Conservation (phyloP, 2,329 filamentous ascomycete species). For the Xylariaceae sp. region DNA sequence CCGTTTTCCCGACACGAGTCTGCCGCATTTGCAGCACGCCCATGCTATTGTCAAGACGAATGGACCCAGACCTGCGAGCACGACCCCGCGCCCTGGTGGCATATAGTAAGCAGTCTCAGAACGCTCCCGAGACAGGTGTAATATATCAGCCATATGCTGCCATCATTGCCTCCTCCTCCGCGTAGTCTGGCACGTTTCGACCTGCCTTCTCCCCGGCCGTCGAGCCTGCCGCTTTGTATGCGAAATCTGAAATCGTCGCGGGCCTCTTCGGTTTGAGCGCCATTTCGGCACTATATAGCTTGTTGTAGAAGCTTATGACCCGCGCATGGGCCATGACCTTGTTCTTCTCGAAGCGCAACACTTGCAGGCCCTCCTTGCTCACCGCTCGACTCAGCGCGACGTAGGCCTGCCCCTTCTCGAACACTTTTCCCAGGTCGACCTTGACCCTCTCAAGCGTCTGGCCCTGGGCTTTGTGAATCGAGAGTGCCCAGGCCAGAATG, state of each 20-base stretch:
- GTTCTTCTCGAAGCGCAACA: constrained; percentile 76
- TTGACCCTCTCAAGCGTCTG: constrained; percentile 92
- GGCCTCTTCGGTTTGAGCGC: constrained; percentile 26
- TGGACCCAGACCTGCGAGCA: too few relatives aligned
- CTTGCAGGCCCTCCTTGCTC: constrained; percentile 77
- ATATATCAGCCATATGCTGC: constrained; percentile 39
- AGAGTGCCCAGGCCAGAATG: constrained; percentile 93
- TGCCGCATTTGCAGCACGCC: too few relatives aligned
- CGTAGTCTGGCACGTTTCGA: constrained; percentile 29
- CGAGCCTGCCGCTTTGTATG: constrained; percentile 22
- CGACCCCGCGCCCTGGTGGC: too few relatives aligned
- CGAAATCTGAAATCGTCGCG: constrained; percentile 33
- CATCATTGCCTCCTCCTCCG: constrained; percentile 44
- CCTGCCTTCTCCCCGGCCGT: constrained; percentile 1
- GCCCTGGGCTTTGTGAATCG: constrained; percentile 96
- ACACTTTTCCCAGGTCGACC: constrained; percentile 84
- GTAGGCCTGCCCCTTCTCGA: constrained; percentile 97
- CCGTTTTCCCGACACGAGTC: too few relatives aligned
- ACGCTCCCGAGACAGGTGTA: too few relatives aligned
- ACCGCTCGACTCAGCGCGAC: constrained; percentile 92
- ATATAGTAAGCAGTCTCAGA: too few relatives aligned
- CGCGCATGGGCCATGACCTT: constrained; percentile 93
- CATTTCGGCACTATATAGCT: constrained; percentile 66
- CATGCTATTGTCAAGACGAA: too few relatives aligned
- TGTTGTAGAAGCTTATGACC: constrained; percentile 78